A percentile compares a stretch with the other conserved stretches of the same genome.
These are phyloP conservation scores for Curvularia spicifera DNA, from an alignment of 2,329 filamentous ascomycete species.

Conservation along the genomic window DNA sequence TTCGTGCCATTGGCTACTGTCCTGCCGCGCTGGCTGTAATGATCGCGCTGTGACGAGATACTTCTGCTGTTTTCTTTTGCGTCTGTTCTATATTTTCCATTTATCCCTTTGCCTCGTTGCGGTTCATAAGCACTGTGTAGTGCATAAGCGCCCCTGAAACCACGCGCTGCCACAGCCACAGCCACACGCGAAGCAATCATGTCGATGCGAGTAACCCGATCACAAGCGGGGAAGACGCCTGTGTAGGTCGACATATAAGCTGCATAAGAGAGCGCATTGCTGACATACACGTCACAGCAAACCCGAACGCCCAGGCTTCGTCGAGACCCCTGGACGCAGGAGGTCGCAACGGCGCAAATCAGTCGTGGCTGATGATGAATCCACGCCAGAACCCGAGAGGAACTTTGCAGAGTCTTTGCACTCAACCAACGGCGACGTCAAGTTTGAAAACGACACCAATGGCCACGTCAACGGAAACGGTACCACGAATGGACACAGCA, in stretches of 20 bases:
- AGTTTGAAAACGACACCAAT: slow-evolving; percentile 35
- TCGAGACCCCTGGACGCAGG: slow-evolving; percentile 57
- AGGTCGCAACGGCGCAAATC: slow-evolving; percentile 54
- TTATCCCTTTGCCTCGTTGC: neutral
- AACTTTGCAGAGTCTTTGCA: slow-evolving; percentile 19
- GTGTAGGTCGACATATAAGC: slow-evolving; percentile 44
- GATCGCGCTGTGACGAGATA: slow-evolving; percentile 16
- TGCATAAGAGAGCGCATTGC: slow-evolving; percentile 14
- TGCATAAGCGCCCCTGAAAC: slow-evolving; percentile 20
- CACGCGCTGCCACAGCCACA: slow-evolving; percentile 21
- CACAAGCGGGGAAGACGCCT: slow-evolving; percentile 57
- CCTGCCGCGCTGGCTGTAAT: slow-evolving; percentile 11
- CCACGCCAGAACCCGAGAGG: slow-evolving; percentile 46
- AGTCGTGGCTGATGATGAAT: slow-evolving; percentile 37
- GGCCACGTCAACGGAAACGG: slow-evolving; percentile 43
- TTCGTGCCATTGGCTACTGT: slow-evolving; percentile 17
- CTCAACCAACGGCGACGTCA: slow-evolving; percentile 8
- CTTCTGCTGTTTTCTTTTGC: neutral
- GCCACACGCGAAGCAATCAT: slow-evolving; percentile 31
- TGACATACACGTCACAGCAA: slow-evolving; percentile 45
- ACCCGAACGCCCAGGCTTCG: slow-evolving; percentile 53
- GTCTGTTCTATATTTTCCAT: slow-evolving; percentile 1
- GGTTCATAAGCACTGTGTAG: neutral
- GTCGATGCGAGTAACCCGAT: slow-evolving; percentile 54
- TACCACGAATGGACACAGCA: slow-evolving; percentile 28